Base-by-base conservation (phyloP, 2,329 filamentous ascomycete species). In the Diaporthe batatas region DNA sequence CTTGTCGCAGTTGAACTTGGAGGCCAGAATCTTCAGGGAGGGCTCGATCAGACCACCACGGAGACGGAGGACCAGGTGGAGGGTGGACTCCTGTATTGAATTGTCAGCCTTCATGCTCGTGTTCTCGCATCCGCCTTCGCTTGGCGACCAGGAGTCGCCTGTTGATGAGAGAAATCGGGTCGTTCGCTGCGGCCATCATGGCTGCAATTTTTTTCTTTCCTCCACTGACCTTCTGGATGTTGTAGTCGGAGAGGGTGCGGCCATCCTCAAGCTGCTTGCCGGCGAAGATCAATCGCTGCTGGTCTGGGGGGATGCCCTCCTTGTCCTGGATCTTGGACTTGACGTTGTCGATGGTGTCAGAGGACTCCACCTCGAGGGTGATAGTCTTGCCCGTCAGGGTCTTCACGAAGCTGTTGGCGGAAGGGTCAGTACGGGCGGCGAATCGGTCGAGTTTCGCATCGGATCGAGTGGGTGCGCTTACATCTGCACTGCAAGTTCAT, bases 1-100 rank as follows among this genome's bases (percentile, higher is more conserved):
- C 93, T 98, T 98, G 80, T 98, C 96, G 93, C 96, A 98, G 93
- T 99, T 98, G 92, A 97, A 98, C 91, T 98, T 98, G 90, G 93
- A 95, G 84, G 96, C 96, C 78, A 98, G 92, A 80, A 94, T 96
- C 93, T 98, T 98, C 82, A 98, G 92, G 82, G 95, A 98, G 82
- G 96, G 96, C 91, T 98, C 96, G 83, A 98, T 98, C 90, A 98
- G 96, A 91, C 96, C 96, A 91, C 96, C 96, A 91, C 96, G 95
- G 82, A 98, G 95, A 90, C 96, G 95, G 87, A 98, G 95, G 84
- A 98, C 96, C 83, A 98, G 88, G 89, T 98, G 96, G 81, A 98
- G 95, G 79, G 96, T 98, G 73, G 96, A 98, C 91, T 98, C 96
- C 94, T 96, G 80, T 78, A 77, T 71, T 74, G 74, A 75, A 71